Percentiles rank a stretch among this genome's conserved stretches.
phyloP scores from a whole-genome alignment of 2,329 filamentous ascomycete species.

The Claviceps paspali region DNA sequence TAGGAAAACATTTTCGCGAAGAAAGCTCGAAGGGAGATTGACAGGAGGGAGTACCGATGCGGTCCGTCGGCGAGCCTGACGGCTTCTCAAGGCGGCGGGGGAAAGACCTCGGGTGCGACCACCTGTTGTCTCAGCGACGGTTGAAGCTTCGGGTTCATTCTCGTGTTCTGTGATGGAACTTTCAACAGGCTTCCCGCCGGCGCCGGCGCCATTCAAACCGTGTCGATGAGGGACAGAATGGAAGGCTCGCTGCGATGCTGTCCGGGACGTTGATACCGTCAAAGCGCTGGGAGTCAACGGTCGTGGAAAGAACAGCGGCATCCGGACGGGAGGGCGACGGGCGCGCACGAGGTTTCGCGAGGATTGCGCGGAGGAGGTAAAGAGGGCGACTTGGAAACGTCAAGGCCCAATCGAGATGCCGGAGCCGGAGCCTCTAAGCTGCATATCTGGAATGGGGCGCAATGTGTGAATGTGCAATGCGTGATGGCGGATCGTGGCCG shows the following conservation, averaged over 20 bases:
- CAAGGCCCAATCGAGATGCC: neutral
- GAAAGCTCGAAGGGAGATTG: constrained; percentile 41
- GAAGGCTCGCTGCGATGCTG: constrained; percentile 8
- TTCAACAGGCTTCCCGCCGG: constrained; percentile 14
- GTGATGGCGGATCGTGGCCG: no score
- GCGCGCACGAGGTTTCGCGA: neutral
- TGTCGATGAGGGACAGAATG: constrained; percentile 10
- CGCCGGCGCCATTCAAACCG: constrained; percentile 7
- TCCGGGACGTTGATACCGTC: constrained; percentile 11
- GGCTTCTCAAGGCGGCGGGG: constrained; percentile 14
- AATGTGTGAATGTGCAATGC: no score
- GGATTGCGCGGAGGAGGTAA: neutral
- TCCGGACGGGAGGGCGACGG: constrained; percentile 13
- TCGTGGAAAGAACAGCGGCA: constrained; percentile 16
- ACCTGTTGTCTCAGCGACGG: constrained; percentile 13
- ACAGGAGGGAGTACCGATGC: constrained; percentile 32
- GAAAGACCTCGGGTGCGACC: constrained; percentile 14
- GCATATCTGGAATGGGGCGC: neutral
- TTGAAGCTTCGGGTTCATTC: constrained; percentile 14
- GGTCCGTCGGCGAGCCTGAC: constrained; percentile 17
- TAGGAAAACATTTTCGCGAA: constrained; percentile 31
- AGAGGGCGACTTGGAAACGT: neutral
- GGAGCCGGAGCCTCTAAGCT: neutral
- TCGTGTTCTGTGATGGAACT: constrained; percentile 14
- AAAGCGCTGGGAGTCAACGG: constrained; percentile 14